These are phyloP conservation scores for Zangia roseola DNA, from an alignment of 768 basidiomycete genomes.

Conservation along the genomic window DNA sequence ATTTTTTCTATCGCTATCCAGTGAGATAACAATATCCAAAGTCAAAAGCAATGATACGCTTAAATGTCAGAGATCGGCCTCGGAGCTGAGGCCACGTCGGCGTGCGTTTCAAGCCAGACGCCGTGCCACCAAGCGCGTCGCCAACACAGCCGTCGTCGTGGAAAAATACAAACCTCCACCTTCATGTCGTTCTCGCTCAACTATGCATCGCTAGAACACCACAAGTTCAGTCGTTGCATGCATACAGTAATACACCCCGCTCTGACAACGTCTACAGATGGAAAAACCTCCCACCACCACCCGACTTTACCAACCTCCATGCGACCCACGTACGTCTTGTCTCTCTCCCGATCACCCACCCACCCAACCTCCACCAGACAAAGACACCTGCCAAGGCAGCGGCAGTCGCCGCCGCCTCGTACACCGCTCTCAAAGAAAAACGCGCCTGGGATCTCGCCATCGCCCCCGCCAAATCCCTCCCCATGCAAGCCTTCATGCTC, in stretches of 20 bases:
- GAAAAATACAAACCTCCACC: too few species aligned
- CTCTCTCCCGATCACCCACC: neutral
- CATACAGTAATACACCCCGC: neutral
- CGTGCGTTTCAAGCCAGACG: too few species aligned
- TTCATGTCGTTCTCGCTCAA: conserved; percentile 30
- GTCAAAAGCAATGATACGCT: too few species aligned
- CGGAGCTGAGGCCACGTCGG: too few species aligned
- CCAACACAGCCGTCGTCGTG: too few species aligned
- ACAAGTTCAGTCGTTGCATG: conserved; percentile 17
- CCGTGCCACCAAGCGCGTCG: too few species aligned
- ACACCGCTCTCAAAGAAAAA: conserved; percentile 68
- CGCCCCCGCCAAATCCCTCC: conserved; percentile 83
- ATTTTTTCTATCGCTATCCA: too few species aligned
- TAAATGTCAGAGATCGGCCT: too few species aligned
- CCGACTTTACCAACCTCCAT: conserved; percentile 57
- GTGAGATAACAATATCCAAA: too few species aligned
- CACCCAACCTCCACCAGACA: conserved; percentile 35
- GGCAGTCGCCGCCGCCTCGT: conserved; percentile 42
- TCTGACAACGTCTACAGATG: conserved; percentile 41
- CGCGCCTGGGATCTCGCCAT: conserved; percentile 87
- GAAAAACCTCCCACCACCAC: conserved; percentile 62
- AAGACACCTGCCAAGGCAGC: conserved; percentile 38
- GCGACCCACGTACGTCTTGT: conserved; percentile 25
- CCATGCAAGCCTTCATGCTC: conserved; percentile 98
- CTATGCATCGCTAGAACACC: conserved; percentile 32